Conservation (phyloP, 176 grass and related monocot genomes). For the Phoenix dactylifera region DNA sequence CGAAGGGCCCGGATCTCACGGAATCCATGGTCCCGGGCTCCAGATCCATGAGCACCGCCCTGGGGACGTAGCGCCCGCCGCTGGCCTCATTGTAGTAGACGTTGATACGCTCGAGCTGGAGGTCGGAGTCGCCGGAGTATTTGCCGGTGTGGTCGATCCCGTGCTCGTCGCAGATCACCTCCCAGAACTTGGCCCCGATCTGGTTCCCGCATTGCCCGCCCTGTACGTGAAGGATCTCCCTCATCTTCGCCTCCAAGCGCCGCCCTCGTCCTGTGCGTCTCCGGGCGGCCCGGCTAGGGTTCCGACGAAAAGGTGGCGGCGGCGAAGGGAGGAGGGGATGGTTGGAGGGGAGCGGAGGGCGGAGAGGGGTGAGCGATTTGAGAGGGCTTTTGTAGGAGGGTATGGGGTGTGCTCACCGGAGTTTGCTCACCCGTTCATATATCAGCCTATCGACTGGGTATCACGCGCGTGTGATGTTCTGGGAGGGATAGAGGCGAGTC, state of each 20-base stretch:
- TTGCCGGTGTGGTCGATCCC: conserved; percentile 72
- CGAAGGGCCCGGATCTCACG: conserved; percentile 9
- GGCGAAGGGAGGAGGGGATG: too few species aligned
- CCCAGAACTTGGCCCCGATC: conserved; percentile 99
- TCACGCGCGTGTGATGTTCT: too few species aligned
- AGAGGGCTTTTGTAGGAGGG: too few species aligned
- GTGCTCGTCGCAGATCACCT: conserved; percentile 98
- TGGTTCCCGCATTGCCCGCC: conserved; percentile 99
- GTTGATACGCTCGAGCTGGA: conserved; percentile 17
- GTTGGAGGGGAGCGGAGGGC: too few species aligned
- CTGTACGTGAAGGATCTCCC: conserved; percentile 95
- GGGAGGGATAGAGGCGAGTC: too few species aligned
- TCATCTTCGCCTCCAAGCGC: conserved; percentile 28
- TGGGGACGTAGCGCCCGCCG: conserved; percentile 6
- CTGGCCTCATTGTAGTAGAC: conserved; percentile 14
- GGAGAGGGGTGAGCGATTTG: too few species aligned
- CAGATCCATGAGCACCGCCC: conserved; percentile 15
- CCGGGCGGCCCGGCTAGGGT: too few species aligned
- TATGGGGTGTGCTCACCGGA: too few species aligned
- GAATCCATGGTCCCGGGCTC: conserved; percentile 18
- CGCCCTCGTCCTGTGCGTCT: too few species aligned
- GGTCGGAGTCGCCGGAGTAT: conserved; percentile 56
- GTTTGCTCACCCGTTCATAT: too few species aligned
- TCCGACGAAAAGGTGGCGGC: too few species aligned
- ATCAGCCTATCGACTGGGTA: too few species aligned